Conservation (phyloP, 1,284 basidiomycete genomes). For the Apiotrichum siamense region DNA sequence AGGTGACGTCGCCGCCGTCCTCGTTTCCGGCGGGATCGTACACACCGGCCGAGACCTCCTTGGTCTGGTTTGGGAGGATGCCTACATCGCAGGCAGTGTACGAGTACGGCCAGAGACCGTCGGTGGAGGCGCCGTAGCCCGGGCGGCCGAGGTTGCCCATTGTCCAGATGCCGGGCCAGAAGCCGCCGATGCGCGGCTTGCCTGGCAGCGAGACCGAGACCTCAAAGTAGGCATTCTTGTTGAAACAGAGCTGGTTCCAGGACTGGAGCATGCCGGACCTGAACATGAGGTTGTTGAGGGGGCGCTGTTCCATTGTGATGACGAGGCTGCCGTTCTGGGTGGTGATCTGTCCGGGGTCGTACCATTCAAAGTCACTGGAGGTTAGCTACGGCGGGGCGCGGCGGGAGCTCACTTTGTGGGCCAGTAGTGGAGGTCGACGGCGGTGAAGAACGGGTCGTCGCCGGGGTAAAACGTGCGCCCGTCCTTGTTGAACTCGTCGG, state of each 20-base stretch:
- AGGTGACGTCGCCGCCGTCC: constrained; percentile 31
- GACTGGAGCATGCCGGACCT: constrained; percentile 53
- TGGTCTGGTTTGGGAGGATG: constrained; percentile 24
- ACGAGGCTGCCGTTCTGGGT: constrained; percentile 75
- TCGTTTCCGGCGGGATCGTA: constrained; percentile 45
- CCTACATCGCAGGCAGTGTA: constrained; percentile 42
- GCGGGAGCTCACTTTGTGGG: constrained; percentile 37
- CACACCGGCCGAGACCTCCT: too few species aligned
- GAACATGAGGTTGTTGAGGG: constrained; percentile 69
- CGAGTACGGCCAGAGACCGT: constrained; percentile 61
- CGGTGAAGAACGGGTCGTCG: constrained; percentile 52
- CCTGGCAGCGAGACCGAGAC: constrained; percentile 41
- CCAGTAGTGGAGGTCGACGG: constrained; percentile 53
- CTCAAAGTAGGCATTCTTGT: constrained; percentile 43
- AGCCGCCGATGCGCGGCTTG: constrained; percentile 42
- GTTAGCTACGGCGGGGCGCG: neutral
- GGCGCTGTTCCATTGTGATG: constrained; percentile 65
- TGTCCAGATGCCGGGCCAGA: constrained; percentile 52
- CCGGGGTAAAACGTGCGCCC: constrained; percentile 53
- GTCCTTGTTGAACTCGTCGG: constrained; percentile 78
- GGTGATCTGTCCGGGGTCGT: constrained; percentile 72
- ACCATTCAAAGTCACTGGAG: constrained; percentile 46
- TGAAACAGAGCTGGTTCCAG: constrained; percentile 51
- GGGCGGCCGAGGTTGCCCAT: constrained; percentile 50
- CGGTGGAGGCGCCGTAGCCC: constrained; percentile 59